Base-by-base conservation (phyloP, 169 alveolate species). In the Plasmodium berghei region DNA sequence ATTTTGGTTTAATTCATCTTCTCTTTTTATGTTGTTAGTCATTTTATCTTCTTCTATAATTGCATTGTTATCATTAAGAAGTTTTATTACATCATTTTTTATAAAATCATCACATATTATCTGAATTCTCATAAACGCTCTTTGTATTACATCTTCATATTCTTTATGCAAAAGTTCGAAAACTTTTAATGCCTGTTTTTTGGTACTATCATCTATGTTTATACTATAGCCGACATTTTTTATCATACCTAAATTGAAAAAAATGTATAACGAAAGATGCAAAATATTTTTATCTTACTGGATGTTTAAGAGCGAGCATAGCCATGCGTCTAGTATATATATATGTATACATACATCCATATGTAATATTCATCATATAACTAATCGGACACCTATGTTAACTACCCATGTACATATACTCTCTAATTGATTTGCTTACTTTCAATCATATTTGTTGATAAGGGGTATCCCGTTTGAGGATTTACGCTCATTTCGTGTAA, bases 391-490 rank as follows among this genome's bases (percentile, higher is more conserved):
- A 16, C 59, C 59, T 10, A 52, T 52, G 3, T 14, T 52, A 52
- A 52, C 59, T 34, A 45, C 12, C 34, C 52, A 69, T 18, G 34
- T 10, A 18, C 42, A 45, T 69, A 20, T 69, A 42, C 9, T 12
- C 22, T 46, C 18, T 18, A 18, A 46, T 10, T 18, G 20, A 12
- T 9, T 46, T 46, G 14, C 40, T 69, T 95, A n/a, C 94, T 87
- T 74, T 96, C 97, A 9, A 94, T 92, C 73, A 94, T 93, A 20
- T 94, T 93, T 16, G 93, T 92, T n/a, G 98, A 92, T 24, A 97
- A 88, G 2, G 97, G 98, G 18, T 87, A 73, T 5, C 98, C 97
- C 3, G 98, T 97, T 40, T 95, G 88, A 9, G 97, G 97, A 67
- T 96, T 96, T 40, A 96, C 94, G 16, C 97, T 87, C 91, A 95